phyloP scores from a whole-genome alignment of 495 filamentous ascomycete genomes.

The Talaromyces thailandensis region DNA sequence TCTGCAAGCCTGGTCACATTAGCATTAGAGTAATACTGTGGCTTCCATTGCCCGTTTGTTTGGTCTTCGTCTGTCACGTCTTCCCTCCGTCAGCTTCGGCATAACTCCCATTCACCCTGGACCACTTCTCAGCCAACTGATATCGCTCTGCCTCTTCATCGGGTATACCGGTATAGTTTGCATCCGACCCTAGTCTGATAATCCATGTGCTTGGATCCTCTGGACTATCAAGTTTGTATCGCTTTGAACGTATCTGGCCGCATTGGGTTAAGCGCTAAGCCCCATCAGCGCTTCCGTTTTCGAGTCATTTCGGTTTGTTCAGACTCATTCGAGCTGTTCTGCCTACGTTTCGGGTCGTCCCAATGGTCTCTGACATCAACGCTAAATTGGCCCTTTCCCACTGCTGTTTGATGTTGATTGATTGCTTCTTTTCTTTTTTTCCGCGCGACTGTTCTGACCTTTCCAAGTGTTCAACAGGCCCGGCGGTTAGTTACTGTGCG shows the following conservation, averaged over 20 bases:
- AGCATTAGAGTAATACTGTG: background rate
- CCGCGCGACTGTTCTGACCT: background rate
- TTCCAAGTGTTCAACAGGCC: background rate
- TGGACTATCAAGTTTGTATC: background rate
- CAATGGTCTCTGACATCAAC: background rate
- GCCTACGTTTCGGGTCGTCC: background rate
- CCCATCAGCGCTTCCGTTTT: background rate
- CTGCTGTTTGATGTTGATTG: background rate
- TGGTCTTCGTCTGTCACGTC: background rate
- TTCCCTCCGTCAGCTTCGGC: background rate
- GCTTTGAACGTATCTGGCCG: background rate
- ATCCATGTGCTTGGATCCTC: background rate
- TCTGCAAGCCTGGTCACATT: background rate
- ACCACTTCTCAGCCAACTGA: background rate
- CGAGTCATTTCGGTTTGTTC: background rate
- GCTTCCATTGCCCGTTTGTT: background rate
- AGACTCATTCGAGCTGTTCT: background rate
- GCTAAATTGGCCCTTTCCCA: background rate
- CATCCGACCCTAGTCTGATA: background rate
- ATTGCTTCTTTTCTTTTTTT: background rate
- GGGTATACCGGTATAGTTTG: background rate
- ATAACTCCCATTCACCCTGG: background rate
- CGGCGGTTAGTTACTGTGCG: background rate
- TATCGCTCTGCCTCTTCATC: background rate
- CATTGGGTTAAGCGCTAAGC: slow-evolving; percentile 1